These are phyloP conservation scores for Exophiala xenobiotica DNA, from an alignment of 2,329 filamentous ascomycete genomes.

Conservation along the genomic window DNA sequence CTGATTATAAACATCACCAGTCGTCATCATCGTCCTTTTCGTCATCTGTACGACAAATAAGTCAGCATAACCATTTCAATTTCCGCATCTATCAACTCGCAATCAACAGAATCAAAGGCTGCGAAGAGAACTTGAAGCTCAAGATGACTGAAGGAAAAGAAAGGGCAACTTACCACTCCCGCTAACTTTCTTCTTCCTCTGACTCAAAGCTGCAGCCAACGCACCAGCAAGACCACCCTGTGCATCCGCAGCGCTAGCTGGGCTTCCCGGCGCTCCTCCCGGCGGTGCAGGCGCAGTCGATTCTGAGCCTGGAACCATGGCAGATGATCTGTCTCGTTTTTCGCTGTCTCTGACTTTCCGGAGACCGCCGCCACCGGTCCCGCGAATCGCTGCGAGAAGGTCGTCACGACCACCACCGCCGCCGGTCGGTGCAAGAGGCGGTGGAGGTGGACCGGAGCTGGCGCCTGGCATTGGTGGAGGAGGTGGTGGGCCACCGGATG, in stretches of 20 bases:
- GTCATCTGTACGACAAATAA: slow-evolving; percentile 39
- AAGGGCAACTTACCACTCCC: slow-evolving; percentile 74
- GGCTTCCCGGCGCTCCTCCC: slow-evolving; percentile 52
- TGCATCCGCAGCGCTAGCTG: slow-evolving; percentile 32
- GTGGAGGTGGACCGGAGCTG: slow-evolving; percentile 37
- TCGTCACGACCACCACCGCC: slow-evolving; percentile 40
- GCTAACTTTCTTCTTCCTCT: slow-evolving; percentile 90
- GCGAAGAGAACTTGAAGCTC: too few relatives aligned
- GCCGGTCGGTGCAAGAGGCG: slow-evolving; percentile 33
- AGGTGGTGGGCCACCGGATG: slow-evolving; percentile 35
- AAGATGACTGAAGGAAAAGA: slow-evolving; percentile 13
- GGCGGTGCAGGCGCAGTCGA: slow-evolving; percentile 56
- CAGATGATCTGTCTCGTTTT: slow-evolving; percentile 48
- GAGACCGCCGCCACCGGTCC: slow-evolving; percentile 55
- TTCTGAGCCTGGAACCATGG: slow-evolving; percentile 49
- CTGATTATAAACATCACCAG: too few relatives aligned
- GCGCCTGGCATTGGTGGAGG: slow-evolving; percentile 42
- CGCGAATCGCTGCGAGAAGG: slow-evolving; percentile 49
- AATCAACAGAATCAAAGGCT: neutral
- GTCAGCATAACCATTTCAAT: slow-evolving; percentile 29
- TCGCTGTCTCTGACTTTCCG: slow-evolving; percentile 48
- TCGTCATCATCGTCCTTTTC: slow-evolving; percentile 49
- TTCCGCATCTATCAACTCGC: neutral
- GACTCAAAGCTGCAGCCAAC: slow-evolving; percentile 71
- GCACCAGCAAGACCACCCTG: slow-evolving; percentile 74